Evolutionary conservation across 768 basidiomycete genomes (phyloP).

Genomic region (Amylocystis lapponica): DNA sequence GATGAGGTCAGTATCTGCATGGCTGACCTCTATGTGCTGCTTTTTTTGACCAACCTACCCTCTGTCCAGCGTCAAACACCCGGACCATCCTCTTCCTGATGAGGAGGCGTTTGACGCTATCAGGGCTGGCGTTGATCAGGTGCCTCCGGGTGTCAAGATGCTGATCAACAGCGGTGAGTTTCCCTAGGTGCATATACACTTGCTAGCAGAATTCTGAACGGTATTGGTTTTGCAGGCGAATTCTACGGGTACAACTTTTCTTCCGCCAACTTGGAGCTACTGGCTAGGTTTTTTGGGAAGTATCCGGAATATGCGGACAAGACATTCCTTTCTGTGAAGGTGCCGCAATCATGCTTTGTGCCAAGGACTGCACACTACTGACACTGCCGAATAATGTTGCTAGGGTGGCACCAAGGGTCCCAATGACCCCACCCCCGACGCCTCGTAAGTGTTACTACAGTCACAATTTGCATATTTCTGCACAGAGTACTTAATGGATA

Average conservation of each 20-base stretch:
- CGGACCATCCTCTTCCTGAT: slow-evolving; percentile 37
- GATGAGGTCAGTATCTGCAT: slow-evolving; percentile 39
- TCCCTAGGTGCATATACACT: background rate
- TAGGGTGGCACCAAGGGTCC: slow-evolving; percentile 21
- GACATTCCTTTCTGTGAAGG: slow-evolving; percentile 46
- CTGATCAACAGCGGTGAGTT: slow-evolving; percentile 44
- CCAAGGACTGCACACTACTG: background rate
- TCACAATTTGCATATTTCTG: background rate
- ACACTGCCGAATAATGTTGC: background rate
- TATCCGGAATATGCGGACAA: slow-evolving; percentile 39
- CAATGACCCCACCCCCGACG: slow-evolving; percentile 11
- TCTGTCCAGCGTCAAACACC: background rate
- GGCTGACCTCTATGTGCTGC: background rate
- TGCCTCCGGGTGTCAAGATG: slow-evolving; percentile 41
- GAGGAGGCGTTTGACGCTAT: slow-evolving; percentile 59
- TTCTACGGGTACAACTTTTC: slow-evolving; percentile 46
- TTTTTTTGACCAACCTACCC: background rate
- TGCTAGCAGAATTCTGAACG: slow-evolving; percentile 7
- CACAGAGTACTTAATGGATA: background rate
- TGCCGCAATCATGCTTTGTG: slow-evolving; percentile 4
- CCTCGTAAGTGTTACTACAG: slow-evolving; percentile 21
- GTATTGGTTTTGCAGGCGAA: slow-evolving; percentile 29
- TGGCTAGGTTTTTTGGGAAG: slow-evolving; percentile 45
- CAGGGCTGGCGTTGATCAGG: slow-evolving; percentile 41
- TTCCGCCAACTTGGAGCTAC: slow-evolving; percentile 41